phyloP scores from a whole-genome alignment of 352 stramenopile species.

The Pythium sukuiense region DNA sequence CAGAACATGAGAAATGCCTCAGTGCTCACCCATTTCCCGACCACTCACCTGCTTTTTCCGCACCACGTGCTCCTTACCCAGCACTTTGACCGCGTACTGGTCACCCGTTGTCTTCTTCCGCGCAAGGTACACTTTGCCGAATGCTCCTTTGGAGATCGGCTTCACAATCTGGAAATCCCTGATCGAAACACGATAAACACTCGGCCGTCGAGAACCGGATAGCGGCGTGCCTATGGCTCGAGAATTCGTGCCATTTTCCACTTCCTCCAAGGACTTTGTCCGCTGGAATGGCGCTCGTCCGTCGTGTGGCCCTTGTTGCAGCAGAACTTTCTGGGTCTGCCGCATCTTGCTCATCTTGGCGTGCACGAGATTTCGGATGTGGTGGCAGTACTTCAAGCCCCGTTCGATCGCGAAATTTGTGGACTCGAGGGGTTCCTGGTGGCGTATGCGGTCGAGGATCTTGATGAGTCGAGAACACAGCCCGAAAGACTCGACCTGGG shows the following conservation, averaged over 20 bases:
- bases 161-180: constrained; percentile 90
- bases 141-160: constrained; percentile 88
- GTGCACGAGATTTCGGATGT: constrained; percentile 72
- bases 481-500: constrained; percentile 73
- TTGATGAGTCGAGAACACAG: constrained; percentile 77
- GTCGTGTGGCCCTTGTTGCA: constrained; percentile 56
- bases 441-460: constrained; percentile 69
- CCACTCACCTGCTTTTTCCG: constrained; percentile 85
- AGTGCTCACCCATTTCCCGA: neutral
- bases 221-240: neutral
- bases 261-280: constrained; percentile 78
- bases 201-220: constrained; percentile 25
- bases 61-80: constrained; percentile 86
- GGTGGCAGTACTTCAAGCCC: constrained; percentile 54
- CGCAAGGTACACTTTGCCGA: constrained; percentile 88
- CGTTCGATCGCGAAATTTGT: constrained; percentile 48
- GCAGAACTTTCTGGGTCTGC: constrained; percentile 75
- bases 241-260: constrained; percentile 35
- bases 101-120: constrained; percentile 87
- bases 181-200: constrained; percentile 66
- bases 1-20: neutral
- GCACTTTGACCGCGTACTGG: constrained; percentile 90
- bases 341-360: constrained; percentile 89
- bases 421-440: constrained; percentile 45
- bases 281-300: constrained; percentile 52